phyloP scores from a whole-genome alignment of 1,139 yeast species.

The Fermentozyma sake region DNA sequence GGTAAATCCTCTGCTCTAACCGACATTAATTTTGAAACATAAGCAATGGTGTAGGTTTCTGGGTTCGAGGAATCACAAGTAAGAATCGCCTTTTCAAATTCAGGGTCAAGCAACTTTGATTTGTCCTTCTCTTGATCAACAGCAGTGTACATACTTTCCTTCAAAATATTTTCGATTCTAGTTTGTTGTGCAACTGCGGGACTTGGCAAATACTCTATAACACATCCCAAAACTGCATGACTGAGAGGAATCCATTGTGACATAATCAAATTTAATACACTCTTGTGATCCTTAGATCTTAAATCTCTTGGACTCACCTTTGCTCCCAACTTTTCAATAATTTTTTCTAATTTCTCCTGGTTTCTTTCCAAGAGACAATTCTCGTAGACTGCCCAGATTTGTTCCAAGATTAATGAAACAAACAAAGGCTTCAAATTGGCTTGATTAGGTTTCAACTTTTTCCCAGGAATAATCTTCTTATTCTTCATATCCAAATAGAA shows the following conservation, averaged over 20 bases:
- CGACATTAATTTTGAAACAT: constrained; percentile 85
- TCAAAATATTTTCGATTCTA: constrained; percentile 65
- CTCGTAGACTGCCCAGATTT: constrained; percentile 88
- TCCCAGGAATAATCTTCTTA: constrained; percentile 68
- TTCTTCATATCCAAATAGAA: constrained; percentile 85
- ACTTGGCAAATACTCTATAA: constrained; percentile 80
- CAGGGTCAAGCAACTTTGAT: constrained; percentile 37
- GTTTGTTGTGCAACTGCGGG: constrained; percentile 71
- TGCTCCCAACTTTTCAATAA: constrained; percentile 64
- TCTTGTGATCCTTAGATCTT: constrained; percentile 71
- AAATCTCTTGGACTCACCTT: constrained; percentile 73
- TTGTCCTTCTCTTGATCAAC: constrained; percentile 23
- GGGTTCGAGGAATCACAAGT: constrained; percentile 51
- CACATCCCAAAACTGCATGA: constrained; percentile 77
- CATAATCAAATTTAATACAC: constrained; percentile 63
- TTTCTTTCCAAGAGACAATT: constrained; percentile 63
- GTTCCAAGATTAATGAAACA: constrained; percentile 82
- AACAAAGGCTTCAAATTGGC: constrained; percentile 67
- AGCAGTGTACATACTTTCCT: constrained; percentile 36
- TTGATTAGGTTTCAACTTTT: constrained; percentile 47
- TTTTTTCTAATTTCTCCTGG: constrained; percentile 68
- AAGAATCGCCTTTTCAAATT: constrained; percentile 52
- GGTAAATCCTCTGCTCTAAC: constrained; percentile 82
- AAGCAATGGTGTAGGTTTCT: constrained; percentile 66
- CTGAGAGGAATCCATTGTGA: constrained; percentile 95